These are phyloP conservation scores for Papiliotrema nemorosa DNA, from an alignment of 1,284 basidiomycete genomes.

Conservation along the genomic window DNA sequence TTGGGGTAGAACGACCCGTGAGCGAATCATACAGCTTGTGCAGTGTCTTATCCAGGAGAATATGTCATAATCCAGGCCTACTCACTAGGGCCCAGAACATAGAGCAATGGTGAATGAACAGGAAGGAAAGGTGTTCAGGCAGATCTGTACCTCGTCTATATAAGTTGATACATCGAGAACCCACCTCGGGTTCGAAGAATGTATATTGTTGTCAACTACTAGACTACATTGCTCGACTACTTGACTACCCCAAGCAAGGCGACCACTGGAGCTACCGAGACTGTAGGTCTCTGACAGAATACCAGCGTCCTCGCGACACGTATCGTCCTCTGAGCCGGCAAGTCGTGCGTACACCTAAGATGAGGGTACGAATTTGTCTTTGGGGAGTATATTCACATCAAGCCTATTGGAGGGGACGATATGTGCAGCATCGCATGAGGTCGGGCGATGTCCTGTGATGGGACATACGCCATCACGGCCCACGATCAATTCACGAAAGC, in stretches of 20 bases:
- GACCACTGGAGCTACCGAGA: too few relatives aligned
- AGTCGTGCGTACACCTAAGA: background rate
- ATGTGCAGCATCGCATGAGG: background rate
- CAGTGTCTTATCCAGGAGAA: background rate
- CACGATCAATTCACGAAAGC: background rate
- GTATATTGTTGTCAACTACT: too few relatives aligned
- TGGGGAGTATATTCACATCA: background rate
- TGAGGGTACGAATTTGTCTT: background rate
- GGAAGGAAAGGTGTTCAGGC: too few relatives aligned
- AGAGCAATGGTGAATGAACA: too few relatives aligned
- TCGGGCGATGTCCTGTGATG: background rate
- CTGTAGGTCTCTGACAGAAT: too few relatives aligned
- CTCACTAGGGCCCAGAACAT: too few relatives aligned
- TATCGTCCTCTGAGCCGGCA: background rate
- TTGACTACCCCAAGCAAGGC: too few relatives aligned
- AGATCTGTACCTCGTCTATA: too few relatives aligned
- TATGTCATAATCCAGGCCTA: too few relatives aligned
- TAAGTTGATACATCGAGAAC: too few relatives aligned
- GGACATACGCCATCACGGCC: background rate
- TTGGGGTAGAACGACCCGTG: background rate
- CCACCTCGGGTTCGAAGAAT: too few relatives aligned
- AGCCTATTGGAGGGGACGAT: background rate
- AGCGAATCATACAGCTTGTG: slow-evolving; percentile 1
- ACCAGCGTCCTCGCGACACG: background rate
- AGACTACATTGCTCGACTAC: too few relatives aligned